Conservation (phyloP, 2,329 filamentous ascomycete genomes). For the Fusarium setosum region DNA sequence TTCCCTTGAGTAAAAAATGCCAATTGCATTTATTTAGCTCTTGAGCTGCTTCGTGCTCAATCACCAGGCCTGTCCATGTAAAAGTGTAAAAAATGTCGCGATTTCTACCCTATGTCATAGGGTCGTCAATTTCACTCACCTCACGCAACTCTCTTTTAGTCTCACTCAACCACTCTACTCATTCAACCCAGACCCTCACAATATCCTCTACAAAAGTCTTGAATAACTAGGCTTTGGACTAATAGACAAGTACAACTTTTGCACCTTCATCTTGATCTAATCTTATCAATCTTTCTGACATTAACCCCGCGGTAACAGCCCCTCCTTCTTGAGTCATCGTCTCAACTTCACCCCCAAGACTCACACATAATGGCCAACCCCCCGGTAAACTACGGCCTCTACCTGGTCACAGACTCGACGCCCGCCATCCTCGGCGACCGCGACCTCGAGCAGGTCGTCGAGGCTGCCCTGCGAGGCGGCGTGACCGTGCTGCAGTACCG, state of each 20-base stretch:
- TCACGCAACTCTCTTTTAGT: constrained; percentile 10
- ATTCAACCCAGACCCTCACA: background rate
- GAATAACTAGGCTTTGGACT: too few species aligned
- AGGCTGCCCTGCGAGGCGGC: constrained; percentile 80
- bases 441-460: constrained; percentile 79
- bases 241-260: too few species aligned
- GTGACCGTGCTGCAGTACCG: constrained; percentile 90
- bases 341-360: background rate
- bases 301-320: constrained; percentile 18
- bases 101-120: constrained; percentile 26
- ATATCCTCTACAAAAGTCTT: background rate
- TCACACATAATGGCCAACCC: constrained; percentile 19
- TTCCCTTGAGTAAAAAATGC: too few species aligned
- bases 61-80: background rate
- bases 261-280: background rate
- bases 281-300: background rate
- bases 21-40: background rate
- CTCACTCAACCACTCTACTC: constrained; percentile 17
- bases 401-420: constrained; percentile 95
- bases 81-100: background rate
- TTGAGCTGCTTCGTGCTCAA: background rate
- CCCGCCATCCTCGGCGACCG: constrained; percentile 79
- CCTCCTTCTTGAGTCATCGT: background rate
- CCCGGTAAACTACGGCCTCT: constrained; percentile 80
- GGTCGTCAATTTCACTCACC: constrained; percentile 18